Conservation (phyloP, 2,329 filamentous ascomycete genomes). For the Pyricularia grisea region DNA sequence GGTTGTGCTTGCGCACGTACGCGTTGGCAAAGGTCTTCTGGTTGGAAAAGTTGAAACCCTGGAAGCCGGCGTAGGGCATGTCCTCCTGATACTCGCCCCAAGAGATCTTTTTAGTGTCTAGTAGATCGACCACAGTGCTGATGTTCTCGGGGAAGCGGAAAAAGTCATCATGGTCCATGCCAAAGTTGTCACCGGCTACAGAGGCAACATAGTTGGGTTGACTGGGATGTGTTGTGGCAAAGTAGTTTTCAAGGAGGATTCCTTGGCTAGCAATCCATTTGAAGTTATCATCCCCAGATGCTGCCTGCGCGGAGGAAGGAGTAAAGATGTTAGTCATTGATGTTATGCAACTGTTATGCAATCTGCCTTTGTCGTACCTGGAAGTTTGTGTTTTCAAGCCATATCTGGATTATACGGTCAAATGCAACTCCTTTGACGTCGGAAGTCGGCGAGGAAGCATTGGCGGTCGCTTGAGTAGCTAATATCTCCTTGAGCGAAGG, state of each 20-base stretch:
- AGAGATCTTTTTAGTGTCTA: constrained; percentile 27
- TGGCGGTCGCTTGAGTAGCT: constrained; percentile 31
- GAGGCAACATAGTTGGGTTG: constrained; percentile 24
- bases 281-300: constrained; percentile 5
- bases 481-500: constrained; percentile 19
- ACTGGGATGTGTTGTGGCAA: constrained; percentile 24
- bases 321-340: neutral
- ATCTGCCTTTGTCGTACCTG: neutral
- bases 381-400: constrained; percentile 43
- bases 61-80: constrained; percentile 33
- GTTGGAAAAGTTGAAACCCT: constrained; percentile 17
- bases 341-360: neutral
- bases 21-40: constrained; percentile 13
- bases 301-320: neutral
- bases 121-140: constrained; percentile 34
- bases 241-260: constrained; percentile 8
- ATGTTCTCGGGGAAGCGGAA: constrained; percentile 33
- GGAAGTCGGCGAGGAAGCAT: constrained; percentile 31
- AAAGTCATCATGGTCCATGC: constrained; percentile 33
- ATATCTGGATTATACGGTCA: constrained; percentile 51
- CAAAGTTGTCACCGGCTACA: constrained; percentile 28
- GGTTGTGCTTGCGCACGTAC: constrained; percentile 30
- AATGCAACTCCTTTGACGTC: constrained; percentile 46
- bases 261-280: constrained; percentile 7
- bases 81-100: constrained; percentile 39